Evolutionary conservation across 176 grass and related monocot species (phyloP), one percentile per base, ranked within the genome.

Genomic region (Ensete glaucum): DNA sequence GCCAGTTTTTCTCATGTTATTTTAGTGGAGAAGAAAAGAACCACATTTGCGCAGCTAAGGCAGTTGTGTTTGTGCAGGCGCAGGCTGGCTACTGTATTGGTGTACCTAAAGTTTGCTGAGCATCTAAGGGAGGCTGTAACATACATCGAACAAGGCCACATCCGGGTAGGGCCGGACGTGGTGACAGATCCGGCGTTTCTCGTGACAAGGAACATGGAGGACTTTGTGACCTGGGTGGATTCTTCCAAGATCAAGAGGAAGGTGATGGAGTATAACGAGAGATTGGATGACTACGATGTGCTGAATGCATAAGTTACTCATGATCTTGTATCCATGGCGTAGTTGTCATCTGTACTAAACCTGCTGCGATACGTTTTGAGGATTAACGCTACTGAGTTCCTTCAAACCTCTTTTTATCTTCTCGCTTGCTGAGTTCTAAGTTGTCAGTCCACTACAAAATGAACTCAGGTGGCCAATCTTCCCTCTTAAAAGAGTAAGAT

Each of bases 121-220:
- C 95, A 98, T 77, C 78, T 84, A 26, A 89, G 86, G 69, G 95
- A 98, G 75, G 95, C 95, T 0, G 88, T 94, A 59, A 98, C 86
- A 57, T 98, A 93, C 76, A 89, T 97, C 11, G 77, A 97, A 67
- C 94, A 93, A 73, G 85, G 88, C 1, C 94, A 97, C 82, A 80
- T 94, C 43, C 86, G 88, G 9, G 88, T 98, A 23, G 95, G 86
- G 19, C 86, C 95, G 62, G 88, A 98, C 21, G 87, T 82, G 0
- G 78, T 98, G 49, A 87, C 88, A 0, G 86, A 98, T 78, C 88
- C 95, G 26, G 86, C 95, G 20, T 98, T 87, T 71, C 88, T 93
- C 50, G 95, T 94, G 54, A 98, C 90, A 1, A 91, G 84, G 82
- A 98, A 98, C 89, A 89, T 93, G 95, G 88, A 98, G 76, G 95